phyloP scores from a whole-genome alignment of 805 yeast species.

The Teunomyces pallodes region DNA sequence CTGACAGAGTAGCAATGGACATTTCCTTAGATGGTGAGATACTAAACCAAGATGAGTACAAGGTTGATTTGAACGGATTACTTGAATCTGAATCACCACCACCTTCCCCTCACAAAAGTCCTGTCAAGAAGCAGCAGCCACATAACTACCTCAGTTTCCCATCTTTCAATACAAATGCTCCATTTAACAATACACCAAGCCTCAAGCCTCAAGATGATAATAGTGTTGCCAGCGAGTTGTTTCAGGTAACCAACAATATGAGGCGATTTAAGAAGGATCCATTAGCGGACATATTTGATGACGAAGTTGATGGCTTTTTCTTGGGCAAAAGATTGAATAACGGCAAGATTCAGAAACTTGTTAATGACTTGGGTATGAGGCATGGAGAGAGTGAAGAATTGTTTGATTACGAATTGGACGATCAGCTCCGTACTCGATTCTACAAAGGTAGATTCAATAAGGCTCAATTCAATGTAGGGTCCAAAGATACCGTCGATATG shows the following conservation, averaged over 20 bases:
- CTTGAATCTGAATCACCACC: constrained; percentile 7
- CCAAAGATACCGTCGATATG: constrained; percentile 29
- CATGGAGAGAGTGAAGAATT: constrained; percentile 16
- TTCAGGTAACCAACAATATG: constrained; percentile 21
- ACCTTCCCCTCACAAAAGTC: constrained; percentile 1
- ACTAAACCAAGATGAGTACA: constrained; percentile 16
- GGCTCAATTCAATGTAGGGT: constrained; percentile 13
- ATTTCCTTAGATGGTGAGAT: constrained; percentile 1
- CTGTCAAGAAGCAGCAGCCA: neutral
- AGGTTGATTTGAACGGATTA: constrained; percentile 18
- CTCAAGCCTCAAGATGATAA: constrained; percentile 7
- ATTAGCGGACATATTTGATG: constrained; percentile 8
- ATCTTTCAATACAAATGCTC: neutral
- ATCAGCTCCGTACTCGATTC: constrained; percentile 32
- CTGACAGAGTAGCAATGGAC: neutral
- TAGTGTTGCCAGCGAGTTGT: constrained; percentile 27
- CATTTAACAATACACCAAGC: constrained; percentile 2
- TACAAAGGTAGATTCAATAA: constrained; percentile 33
- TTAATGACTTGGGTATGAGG: constrained; percentile 31
- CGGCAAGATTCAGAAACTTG: constrained; percentile 37
- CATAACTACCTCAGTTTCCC: constrained; percentile 1
- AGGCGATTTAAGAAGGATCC: constrained; percentile 4
- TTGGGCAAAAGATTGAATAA: constrained; percentile 24
- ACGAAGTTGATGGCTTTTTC: constrained; percentile 15
- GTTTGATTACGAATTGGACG: constrained; percentile 30